Evolutionary conservation across 208 protist species (phyloP), one percentile per base, ranked within the genome.

Genomic region (Polymyxa betae): DNA sequence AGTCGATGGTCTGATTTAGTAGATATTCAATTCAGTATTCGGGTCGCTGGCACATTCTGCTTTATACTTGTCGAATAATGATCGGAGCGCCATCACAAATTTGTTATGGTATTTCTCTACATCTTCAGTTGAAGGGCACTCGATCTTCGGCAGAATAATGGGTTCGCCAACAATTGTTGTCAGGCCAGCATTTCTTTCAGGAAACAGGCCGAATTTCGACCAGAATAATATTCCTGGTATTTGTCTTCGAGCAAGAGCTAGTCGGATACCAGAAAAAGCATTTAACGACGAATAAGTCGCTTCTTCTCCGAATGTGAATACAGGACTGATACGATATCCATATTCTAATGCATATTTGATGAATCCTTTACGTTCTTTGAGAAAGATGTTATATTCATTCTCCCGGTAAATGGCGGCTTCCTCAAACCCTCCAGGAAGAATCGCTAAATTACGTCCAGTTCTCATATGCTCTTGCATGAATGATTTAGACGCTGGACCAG

Each of bases 271-370:
- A 40, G 5, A 35, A 5, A 12, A 5, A 43, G 72, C 5, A 38
- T 5, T 43, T 5, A 82, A 5, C 16, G 72, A 5, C 35, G 40
- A 82, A 43, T 82, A 82, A 12, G n/a, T 82, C 16, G 16, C n/a
- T n/a, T 82, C 72, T 43, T 82, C 72, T 5, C 72, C 72, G 72
- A 82, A 82, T 43, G 72, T 82, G 72, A 82, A 82, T 40, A 35
- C 72, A 82, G 72, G 72, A 35, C 16, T 38, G 5, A 82, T 82
- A 5, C 35, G 5, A 43, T 82, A 82, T 16, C 72, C 72, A n/a
- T 82, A 43, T 82, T 82, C 16, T n/a, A 82, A 16, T 20, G 72
- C 72, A 82, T 82, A 82, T 43, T 82, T 82, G 72, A 82, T 35
- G 40, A 82, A 82, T 5, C 72, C 72, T 82, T 82, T 82, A 5